Conservation (phyloP, 208 protist species). For the Trypanosoma vivax region DNA sequence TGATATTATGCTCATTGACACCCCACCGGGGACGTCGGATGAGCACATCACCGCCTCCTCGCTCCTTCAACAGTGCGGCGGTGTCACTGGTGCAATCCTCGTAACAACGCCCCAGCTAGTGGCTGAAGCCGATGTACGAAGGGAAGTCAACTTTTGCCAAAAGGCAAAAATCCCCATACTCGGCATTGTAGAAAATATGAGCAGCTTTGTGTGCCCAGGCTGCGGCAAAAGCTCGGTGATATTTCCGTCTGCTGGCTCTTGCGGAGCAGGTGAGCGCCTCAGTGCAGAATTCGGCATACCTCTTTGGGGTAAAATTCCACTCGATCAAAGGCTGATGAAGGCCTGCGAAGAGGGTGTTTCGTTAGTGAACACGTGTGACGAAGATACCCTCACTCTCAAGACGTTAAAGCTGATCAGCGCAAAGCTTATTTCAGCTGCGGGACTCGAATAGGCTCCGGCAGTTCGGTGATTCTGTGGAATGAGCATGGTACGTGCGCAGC, state of each 20-base stretch:
- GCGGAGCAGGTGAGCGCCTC: slow-evolving; percentile 70
- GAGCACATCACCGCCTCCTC: slow-evolving; percentile 97
- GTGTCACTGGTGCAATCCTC: slow-evolving; percentile 88
- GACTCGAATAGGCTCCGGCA: too few species aligned
- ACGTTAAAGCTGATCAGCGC: slow-evolving; percentile 34
- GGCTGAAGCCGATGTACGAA: slow-evolving; percentile 95
- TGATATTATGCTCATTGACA: slow-evolving; percentile 99
- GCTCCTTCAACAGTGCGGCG: slow-evolving; percentile 84
- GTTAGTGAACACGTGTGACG: slow-evolving; percentile 37
- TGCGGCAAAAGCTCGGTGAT: slow-evolving; percentile 91
- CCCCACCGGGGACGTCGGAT: slow-evolving; percentile 99
- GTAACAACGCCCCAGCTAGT: slow-evolving; percentile 99
- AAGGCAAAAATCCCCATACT: slow-evolving; percentile 95
- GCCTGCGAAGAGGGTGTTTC: slow-evolving; percentile 84
- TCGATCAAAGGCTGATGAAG: slow-evolving; percentile 89
- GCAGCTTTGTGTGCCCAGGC: slow-evolving; percentile 94
- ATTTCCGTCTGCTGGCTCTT: slow-evolving; percentile 63
- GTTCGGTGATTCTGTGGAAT: too few species aligned
- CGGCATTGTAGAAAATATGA: slow-evolving; percentile 99
- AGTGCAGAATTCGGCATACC: slow-evolving; percentile 78
- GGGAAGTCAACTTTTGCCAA: slow-evolving; percentile 98
- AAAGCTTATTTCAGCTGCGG: slow-evolving; percentile 35
- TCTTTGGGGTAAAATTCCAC: slow-evolving; percentile 79
- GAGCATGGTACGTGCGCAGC: too few species aligned
- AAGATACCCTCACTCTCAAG: slow-evolving; percentile 38